A percentile compares a stretch with the other conserved stretches of the same genome.
Conservation (phyloP, 169 alveolate genomes). For the Babesia bigemina region DNA sequence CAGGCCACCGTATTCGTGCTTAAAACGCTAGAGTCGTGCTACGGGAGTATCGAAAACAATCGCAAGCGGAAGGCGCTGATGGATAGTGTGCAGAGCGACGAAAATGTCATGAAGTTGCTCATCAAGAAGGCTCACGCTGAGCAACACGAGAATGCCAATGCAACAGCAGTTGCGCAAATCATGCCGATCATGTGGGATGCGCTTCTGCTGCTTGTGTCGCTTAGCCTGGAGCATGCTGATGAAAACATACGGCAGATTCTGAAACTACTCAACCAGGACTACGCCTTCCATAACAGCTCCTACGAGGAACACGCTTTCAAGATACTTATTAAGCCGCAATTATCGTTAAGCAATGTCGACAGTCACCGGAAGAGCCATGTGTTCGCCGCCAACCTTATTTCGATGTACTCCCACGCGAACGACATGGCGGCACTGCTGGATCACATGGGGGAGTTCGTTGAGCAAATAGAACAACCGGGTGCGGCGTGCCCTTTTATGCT, state of each 20-base stretch:
- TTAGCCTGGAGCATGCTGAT: slow-evolving; percentile 45
- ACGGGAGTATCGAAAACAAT: neutral
- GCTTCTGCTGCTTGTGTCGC: slow-evolving; percentile 15
- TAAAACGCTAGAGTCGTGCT: neutral
- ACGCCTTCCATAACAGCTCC: neutral
- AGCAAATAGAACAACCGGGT: neutral
- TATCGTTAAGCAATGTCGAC: neutral
- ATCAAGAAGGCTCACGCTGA: slow-evolving; percentile 2
- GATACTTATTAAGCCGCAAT: slow-evolving; percentile 12
- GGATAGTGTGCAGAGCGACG: neutral
- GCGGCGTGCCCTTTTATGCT: neutral
- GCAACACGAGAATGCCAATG: neutral
- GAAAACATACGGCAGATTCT: slow-evolving; percentile 23
- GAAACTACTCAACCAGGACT: slow-evolving; percentile 37
- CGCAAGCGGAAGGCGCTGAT: slow-evolving; percentile 3
- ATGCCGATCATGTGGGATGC: slow-evolving; percentile 31
- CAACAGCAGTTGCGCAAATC: neutral
- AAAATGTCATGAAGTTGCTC: neutral
- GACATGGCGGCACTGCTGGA: slow-evolving; percentile 34
- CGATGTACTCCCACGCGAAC: slow-evolving; percentile 38
- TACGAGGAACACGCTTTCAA: neutral
- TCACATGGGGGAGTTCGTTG: slow-evolving; percentile 27
- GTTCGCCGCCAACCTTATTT: slow-evolving; percentile 25
- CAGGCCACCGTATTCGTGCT: slow-evolving; percentile 9
- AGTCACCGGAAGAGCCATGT: neutral